Conservation (phyloP, 2,329 filamentous ascomycete genomes). For the Sordariomycetes sp. region DNA sequence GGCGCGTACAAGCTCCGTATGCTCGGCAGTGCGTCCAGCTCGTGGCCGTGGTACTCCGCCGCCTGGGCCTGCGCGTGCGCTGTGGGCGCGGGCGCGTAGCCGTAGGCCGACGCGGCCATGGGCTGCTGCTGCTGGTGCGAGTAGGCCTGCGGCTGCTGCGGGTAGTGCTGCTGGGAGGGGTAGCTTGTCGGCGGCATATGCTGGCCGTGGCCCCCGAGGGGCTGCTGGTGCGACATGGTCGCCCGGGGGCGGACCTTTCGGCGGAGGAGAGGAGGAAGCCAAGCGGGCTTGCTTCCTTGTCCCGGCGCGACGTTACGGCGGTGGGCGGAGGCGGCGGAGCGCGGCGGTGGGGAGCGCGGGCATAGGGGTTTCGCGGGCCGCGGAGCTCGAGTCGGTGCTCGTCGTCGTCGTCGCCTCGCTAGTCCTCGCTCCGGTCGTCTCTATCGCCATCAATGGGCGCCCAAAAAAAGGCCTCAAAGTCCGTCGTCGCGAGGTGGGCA, state of each 20-base stretch:
- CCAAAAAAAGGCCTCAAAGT: no score
- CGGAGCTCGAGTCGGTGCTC: neutral
- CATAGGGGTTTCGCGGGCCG: neutral
- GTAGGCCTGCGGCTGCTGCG: constrained; percentile 6
- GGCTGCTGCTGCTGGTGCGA: constrained; percentile 19
- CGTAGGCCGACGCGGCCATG: constrained; percentile 19
- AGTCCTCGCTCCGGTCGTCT: neutral
- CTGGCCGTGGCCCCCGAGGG: constrained; percentile 5
- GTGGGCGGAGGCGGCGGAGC: neutral
- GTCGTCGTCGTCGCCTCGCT: neutral
- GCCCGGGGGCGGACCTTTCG: neutral
- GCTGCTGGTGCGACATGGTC: constrained; percentile 8
- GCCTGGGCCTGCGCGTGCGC: neutral
- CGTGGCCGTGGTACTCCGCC: neutral
- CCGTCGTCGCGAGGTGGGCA: no score
- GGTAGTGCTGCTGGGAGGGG: constrained; percentile 7
- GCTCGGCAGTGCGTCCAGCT: neutral
- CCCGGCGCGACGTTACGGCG: neutral
- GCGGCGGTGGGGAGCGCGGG: neutral
- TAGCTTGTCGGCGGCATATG: constrained; percentile 14
- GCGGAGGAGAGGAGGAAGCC: no score
- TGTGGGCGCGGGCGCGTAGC: neutral
- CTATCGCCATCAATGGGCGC: no score
- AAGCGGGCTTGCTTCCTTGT: neutral
- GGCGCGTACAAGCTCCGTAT: constrained; percentile 15